Evolutionary conservation across 345 rosid genomes (phyloP).

Genomic region (Nasturtium officinale): DNA sequence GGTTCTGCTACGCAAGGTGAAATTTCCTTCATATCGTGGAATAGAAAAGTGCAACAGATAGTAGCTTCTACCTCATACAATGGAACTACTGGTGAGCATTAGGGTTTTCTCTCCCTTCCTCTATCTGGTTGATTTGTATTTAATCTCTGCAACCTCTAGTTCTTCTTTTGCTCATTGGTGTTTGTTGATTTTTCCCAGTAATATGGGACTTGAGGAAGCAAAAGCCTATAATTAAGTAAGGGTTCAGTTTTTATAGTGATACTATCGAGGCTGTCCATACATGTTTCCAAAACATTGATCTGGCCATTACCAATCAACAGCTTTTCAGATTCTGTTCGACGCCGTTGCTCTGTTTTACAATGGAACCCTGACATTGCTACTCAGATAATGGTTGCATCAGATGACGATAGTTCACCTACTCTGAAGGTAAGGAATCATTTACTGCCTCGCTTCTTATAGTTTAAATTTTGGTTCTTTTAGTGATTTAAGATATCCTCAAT

Average conservation of each 20-base stretch:
- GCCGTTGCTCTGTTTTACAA: constrained; percentile 96
- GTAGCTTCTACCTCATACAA: constrained; percentile 91
- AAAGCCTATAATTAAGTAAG: constrained; percentile 89
- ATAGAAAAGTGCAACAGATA: constrained; percentile 89
- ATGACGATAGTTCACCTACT: constrained; percentile 84
- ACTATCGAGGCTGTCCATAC: not conserved
- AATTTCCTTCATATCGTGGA: constrained; percentile 95
- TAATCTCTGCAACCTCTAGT: not conserved
- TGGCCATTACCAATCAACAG: constrained; percentile 50
- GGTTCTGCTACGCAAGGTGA: constrained; percentile 96
- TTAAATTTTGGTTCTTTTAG: constrained; percentile 24
- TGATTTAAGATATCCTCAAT: constrained; percentile 34
- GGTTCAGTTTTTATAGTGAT: constrained; percentile 20
- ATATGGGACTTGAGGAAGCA: constrained; percentile 99
- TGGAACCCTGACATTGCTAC: constrained; percentile 99
- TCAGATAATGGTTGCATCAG: constrained; percentile 97
- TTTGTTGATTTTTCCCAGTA: constrained; percentile 50
- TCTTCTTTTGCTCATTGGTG: constrained; percentile 11
- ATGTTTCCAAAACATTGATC: constrained; percentile 33
- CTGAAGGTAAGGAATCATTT: constrained; percentile 59
- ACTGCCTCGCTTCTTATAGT: constrained; percentile 11
- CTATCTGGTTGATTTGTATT: not conserved
- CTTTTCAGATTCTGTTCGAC: constrained; percentile 84
- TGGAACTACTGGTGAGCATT: constrained; percentile 90
- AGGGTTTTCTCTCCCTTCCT: not conserved